Evolutionary conservation across 352 stramenopile species (phyloP).

Genomic region (Peronospora farinosa): DNA sequence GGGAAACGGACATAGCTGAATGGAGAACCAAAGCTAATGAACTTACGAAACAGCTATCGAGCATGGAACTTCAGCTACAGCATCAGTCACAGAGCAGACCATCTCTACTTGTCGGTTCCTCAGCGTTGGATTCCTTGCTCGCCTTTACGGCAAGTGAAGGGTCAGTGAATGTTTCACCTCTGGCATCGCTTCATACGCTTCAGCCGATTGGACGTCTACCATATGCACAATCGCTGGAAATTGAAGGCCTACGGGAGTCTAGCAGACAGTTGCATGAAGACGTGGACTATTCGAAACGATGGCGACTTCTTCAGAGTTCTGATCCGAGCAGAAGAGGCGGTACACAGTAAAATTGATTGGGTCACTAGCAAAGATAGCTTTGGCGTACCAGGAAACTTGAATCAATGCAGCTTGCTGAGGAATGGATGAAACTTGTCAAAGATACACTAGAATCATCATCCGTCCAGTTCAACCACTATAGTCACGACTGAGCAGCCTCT

Average conservation of each 20-base stretch:
- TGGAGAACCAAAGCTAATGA: constrained; percentile 26
- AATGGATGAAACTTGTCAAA: constrained; percentile 10
- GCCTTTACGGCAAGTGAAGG: constrained; percentile 20
- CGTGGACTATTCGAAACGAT: constrained; percentile 41
- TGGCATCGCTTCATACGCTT: constrained; percentile 32
- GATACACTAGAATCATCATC: neutral
- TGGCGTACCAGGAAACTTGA: neutral
- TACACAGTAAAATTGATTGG: neutral
- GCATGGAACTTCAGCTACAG: constrained; percentile 13
- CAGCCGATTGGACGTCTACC: constrained; percentile 52
- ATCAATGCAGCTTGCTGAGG: neutral
- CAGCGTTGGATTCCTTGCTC: constrained; percentile 28
- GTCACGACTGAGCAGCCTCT: neutral
- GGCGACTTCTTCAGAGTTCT: constrained; percentile 19
- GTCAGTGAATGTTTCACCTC: constrained; percentile 19
- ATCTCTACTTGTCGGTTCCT: constrained; percentile 11
- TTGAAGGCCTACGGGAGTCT: constrained; percentile 74
- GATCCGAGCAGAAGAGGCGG: constrained; percentile 5
- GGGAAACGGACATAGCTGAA: constrained; percentile 9
- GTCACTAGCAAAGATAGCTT: neutral
- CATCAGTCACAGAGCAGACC: constrained; percentile 8
- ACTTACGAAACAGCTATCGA: constrained; percentile 10
- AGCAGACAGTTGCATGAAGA: constrained; percentile 34
- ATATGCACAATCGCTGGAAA: constrained; percentile 76
- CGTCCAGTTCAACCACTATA: neutral